Percentiles rank a stretch among this genome's conserved stretches.
phyloP scores from a whole-genome alignment of 108 stramenopile genomes.

The Hondaea fermentalgiana region DNA sequence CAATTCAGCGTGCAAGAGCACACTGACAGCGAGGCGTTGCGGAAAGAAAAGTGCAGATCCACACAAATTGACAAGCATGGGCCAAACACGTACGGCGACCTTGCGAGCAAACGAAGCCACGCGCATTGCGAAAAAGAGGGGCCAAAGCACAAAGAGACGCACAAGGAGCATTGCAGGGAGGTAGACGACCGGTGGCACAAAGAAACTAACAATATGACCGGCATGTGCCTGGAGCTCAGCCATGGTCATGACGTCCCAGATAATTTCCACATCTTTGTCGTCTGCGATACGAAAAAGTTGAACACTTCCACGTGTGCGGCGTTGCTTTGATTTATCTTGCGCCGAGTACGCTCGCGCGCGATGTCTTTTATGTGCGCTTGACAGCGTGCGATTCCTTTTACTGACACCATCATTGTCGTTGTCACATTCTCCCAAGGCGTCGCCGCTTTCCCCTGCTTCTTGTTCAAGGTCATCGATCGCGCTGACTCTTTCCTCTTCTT shows the following conservation, averaged over 20 bases:
- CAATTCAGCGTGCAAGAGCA: neutral
- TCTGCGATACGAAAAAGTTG: neutral
- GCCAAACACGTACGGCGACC: neutral
- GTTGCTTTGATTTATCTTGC: neutral
- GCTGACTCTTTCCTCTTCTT: too few species aligned
- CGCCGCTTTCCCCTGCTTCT: too few species aligned
- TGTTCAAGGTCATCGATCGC: too few species aligned
- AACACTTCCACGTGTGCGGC: neutral
- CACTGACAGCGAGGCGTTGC: neutral
- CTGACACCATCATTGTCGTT: too few species aligned
- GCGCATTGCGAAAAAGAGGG: neutral
- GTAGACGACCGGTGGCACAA: conserved; percentile 3
- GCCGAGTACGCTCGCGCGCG: too few species aligned
- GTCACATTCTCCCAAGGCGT: too few species aligned
- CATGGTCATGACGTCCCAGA: neutral
- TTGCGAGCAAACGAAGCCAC: neutral
- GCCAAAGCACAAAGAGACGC: neutral
- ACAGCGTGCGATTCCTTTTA: too few species aligned
- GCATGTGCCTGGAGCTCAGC: neutral
- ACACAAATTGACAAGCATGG: neutral
- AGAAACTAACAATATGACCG: neutral
- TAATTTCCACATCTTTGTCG: neutral
- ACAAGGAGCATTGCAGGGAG: neutral
- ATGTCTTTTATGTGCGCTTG: too few species aligned
- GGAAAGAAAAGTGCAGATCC: neutral